Evolutionary conservation across 2,329 filamentous ascomycete genomes (phyloP).

Genomic region (Monascus ruber): DNA sequence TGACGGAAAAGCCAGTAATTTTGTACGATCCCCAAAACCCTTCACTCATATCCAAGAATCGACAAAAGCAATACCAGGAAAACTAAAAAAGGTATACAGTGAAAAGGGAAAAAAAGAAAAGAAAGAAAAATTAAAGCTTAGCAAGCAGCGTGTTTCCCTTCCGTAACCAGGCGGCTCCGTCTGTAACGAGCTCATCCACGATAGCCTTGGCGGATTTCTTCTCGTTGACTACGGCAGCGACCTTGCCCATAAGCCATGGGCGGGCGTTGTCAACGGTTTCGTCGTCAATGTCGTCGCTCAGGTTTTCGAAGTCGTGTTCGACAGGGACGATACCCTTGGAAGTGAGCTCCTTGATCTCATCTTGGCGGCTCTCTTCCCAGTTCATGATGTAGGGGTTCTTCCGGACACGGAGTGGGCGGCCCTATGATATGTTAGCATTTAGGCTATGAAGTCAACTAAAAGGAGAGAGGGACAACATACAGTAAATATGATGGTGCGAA

Average conservation of each 20-base stretch:
- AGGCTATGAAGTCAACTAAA: not conserved
- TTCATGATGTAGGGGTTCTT: constrained; percentile 88
- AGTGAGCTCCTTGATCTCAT: constrained; percentile 88
- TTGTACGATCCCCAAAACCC: not conserved
- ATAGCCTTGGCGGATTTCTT: constrained; percentile 83
- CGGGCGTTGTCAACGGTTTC: constrained; percentile 85
- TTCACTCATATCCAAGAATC: not conserved
- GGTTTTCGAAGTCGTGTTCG: constrained; percentile 82
- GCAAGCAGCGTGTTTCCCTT: constrained; percentile 56
- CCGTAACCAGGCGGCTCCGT: constrained; percentile 62
- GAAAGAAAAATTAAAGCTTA: constrained; percentile 49
- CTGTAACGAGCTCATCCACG: constrained; percentile 83
- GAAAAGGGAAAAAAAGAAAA: constrained; percentile 2
- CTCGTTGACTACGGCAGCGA: constrained; percentile 84
- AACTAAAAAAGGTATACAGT: not conserved
- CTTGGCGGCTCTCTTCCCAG: constrained; percentile 85
- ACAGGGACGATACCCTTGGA: constrained; percentile 83
- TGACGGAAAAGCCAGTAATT: too few relatives aligned
- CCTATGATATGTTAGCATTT: constrained; percentile 30
- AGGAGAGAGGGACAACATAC: constrained; percentile 17
- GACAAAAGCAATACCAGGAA: constrained; percentile 1
- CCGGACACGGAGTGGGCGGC: constrained; percentile 83
- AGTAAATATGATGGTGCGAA: constrained; percentile 97
- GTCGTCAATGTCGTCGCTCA: constrained; percentile 61
- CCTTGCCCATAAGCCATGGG: constrained; percentile 94